Evolutionary conservation across 2,329 filamentous ascomycete genomes (phyloP), one percentile per base, ranked within the genome.

Genomic region (Aspergillus tubingensis): DNA sequence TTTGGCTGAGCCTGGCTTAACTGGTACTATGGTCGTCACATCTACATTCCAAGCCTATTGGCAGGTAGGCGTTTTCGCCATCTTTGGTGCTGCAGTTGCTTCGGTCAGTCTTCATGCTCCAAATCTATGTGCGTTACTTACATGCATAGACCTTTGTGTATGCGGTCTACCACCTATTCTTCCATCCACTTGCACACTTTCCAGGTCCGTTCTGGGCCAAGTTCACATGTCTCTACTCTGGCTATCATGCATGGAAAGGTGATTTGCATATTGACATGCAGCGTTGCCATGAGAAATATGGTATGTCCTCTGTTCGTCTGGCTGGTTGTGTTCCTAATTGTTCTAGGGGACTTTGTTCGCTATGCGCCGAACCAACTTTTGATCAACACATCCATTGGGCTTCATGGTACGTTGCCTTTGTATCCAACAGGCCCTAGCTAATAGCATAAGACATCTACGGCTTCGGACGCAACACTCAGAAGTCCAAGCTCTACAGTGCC

Each of bases 141-240:
- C 25, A 17, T 17, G 5, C 25, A 19, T 13, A 50, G 47, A 32
- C 25, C 4, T 30, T 50, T n/a, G 25, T 50, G 8, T 50, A 50
- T 50, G 25, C 10, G 25, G 10, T 47, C 25, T 47, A 54, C 19
- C 23, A 44, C 17, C 13, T 54, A 13, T 54, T 25, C 23, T 54
- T 54, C 27, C 52, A 54, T n/a, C 52, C 52, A 5, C 19, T 44
- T 6, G 38, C 41, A 10, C 41, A 44, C 41, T 44, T 44, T 13
- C 41, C 41, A 19, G 50, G 50, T 7, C 52, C 52, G 5, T 25
- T 54, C 17, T 44, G 39, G 44, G 86, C 85, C 59, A 88, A 85
- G 69, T 74, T 89, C 66, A 87, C 86, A n/a, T 82, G 87, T 67
- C 60, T 69, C 43, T 73, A 70, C 50, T 62, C 48, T n/a, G 60